A percentile compares a stretch with the other conserved stretches of the same genome.
These are phyloP conservation scores for Sabuloglossum arenarium DNA, from an alignment of 495 filamentous ascomycete genomes.

Conservation along the genomic window DNA sequence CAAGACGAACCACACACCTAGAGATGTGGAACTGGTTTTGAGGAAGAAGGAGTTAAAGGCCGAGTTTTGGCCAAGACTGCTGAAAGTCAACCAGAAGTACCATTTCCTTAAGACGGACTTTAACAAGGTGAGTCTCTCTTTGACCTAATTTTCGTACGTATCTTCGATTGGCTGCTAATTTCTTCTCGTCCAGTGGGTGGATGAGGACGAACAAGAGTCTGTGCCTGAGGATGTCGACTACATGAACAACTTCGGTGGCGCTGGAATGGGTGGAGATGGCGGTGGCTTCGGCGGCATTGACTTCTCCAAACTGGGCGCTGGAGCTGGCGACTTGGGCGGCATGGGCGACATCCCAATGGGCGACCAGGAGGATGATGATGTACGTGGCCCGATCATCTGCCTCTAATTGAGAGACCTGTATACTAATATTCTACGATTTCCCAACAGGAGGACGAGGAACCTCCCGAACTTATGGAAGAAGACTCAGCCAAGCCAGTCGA, in stretches of 20 bases:
- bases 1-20: constrained; percentile 64
- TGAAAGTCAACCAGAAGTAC: constrained; percentile 71
- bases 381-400: constrained; percentile 16
- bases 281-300: constrained; percentile 52
- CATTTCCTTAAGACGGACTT: constrained; percentile 99
- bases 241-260: constrained; percentile 39
- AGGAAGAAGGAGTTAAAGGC: constrained; percentile 87
- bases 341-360: constrained; percentile 21
- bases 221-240: constrained; percentile 63
- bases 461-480: constrained; percentile 35
- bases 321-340: constrained; percentile 28
- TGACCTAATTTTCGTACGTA: not conserved
- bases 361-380: constrained; percentile 17
- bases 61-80: constrained; percentile 83
- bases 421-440: constrained; percentile 10
- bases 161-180: not conserved
- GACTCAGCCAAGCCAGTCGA: constrained; percentile 20
- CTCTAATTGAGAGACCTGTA: not conserved
- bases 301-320: constrained; percentile 66
- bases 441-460: constrained; percentile 33
- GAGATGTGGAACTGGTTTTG: constrained; percentile 74
- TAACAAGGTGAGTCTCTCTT: constrained; percentile 48
- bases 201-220: constrained; percentile 96
- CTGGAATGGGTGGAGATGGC: constrained; percentile 15
- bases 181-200: constrained; percentile 56